Conservation (phyloP, 306 rosid genomes). For the Acacia melanoxylon region DNA sequence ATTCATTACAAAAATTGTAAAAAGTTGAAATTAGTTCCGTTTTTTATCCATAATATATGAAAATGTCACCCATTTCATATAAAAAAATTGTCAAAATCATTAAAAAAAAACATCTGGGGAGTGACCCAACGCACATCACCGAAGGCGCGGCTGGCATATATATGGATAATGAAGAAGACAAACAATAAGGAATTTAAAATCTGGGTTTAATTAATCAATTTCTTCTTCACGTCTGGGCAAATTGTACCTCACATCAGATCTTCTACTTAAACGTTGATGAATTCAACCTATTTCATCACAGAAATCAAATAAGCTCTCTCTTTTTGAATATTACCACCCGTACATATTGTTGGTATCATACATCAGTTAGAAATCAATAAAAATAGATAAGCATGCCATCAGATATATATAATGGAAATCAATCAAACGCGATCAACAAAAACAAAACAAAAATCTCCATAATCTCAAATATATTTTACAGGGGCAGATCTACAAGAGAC, state of each 20-base stretch:
- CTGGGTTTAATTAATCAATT: not conserved
- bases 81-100: too few species aligned
- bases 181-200: not conserved
- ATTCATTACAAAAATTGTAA: too few species aligned
- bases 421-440: not conserved
- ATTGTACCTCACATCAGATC: not conserved
- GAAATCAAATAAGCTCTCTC: not conserved
- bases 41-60: too few species aligned
- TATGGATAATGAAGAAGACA: not conserved
- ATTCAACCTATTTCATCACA: slow-evolving; percentile 9
- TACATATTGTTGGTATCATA: too few species aligned
- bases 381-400: not conserved
- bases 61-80: too few species aligned
- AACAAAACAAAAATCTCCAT: not conserved
- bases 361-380: not conserved
- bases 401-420: not conserved
- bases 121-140: too few species aligned
- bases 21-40: too few species aligned
- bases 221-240: not conserved
- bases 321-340: not conserved
- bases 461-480: not conserved
- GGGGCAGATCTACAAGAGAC: not conserved
- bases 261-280: not conserved
- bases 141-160: not conserved
- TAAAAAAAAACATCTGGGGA: too few species aligned